Evolutionary conservation across 495 filamentous ascomycete species (phyloP).

Genomic region (Trichoderma reesei): DNA sequence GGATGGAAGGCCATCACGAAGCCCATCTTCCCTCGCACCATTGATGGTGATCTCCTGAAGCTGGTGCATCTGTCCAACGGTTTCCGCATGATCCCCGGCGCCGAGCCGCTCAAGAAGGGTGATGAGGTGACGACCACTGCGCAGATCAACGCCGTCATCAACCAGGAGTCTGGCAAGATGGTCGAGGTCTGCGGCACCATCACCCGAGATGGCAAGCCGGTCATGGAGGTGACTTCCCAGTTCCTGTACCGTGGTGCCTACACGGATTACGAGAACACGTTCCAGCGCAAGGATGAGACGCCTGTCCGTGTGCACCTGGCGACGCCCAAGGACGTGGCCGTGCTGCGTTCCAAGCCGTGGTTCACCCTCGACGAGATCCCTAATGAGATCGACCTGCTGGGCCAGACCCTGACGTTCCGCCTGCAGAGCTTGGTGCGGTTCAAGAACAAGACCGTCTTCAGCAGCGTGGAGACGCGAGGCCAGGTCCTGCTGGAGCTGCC

Average conservation of each 20-base stretch:
- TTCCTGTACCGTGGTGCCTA: conserved; percentile 94
- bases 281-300: conserved; percentile 92
- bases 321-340: conserved; percentile 81
- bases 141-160: conserved; percentile 94
- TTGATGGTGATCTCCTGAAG: conserved; percentile 81
- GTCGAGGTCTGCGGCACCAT: conserved; percentile 98
- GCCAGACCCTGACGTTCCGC: conserved; percentile 93
- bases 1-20: conserved; percentile 95
- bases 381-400: conserved; percentile 73
- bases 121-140: conserved; percentile 89
- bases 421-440: conserved; percentile 82
- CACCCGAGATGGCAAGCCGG: conserved; percentile 69
- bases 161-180: conserved; percentile 98
- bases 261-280: conserved; percentile 91
- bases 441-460: conserved; percentile 91
- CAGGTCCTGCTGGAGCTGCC: conserved; percentile 90
- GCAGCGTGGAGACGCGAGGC: conserved; percentile 82
- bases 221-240: conserved; percentile 98
- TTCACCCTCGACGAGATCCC: conserved; percentile 56
- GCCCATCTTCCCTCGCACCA: conserved; percentile 81
- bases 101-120: conserved; percentile 86
- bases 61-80: conserved; percentile 91
- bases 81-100: conserved; percentile 96
- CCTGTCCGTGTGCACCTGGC: conserved; percentile 88
- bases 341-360: conserved; percentile 94